Evolutionary conservation across 768 basidiomycete species (phyloP).

Genomic region (Macrolepiota fuliginosa): DNA sequence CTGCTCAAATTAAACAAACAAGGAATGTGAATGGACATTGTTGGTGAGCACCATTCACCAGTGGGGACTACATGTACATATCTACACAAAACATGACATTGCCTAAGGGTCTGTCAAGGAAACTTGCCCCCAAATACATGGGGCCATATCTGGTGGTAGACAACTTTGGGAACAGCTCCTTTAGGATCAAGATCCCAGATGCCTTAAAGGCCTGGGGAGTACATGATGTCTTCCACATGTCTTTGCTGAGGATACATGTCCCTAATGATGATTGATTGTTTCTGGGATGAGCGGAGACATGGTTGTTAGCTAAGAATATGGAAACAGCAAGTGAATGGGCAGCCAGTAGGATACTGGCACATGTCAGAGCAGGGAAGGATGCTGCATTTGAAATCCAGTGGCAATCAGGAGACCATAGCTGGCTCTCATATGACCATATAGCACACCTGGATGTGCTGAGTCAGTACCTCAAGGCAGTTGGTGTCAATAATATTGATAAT

Average conservation of each 20-base stretch:
- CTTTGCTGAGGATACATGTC: neutral
- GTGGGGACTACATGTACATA: slow-evolving; percentile 14
- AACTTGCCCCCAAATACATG: slow-evolving; percentile 14
- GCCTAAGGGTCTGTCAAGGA: slow-evolving; percentile 10
- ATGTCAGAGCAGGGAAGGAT: neutral
- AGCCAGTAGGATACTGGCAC: neutral
- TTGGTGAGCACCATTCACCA: neutral
- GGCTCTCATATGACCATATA: neutral
- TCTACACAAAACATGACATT: slow-evolving; percentile 14
- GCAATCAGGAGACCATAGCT: neutral
- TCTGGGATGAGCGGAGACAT: neutral
- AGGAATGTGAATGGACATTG: slow-evolving; percentile 21
- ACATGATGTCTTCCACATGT: neutral
- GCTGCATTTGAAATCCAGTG: neutral
- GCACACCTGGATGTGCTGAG: neutral
- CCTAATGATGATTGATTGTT: neutral
- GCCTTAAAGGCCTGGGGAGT: neutral
- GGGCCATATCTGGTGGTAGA: neutral
- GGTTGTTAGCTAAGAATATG: neutral
- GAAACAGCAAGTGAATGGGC: neutral
- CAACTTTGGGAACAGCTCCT: neutral
- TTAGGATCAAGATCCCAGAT: neutral
- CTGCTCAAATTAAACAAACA: slow-evolving; percentile 26
- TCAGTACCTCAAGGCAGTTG: neutral
- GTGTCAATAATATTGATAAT: neutral